phyloP scores from a whole-genome alignment of 108 stramenopile genomes.

The Stephanodiscus minutulus region DNA sequence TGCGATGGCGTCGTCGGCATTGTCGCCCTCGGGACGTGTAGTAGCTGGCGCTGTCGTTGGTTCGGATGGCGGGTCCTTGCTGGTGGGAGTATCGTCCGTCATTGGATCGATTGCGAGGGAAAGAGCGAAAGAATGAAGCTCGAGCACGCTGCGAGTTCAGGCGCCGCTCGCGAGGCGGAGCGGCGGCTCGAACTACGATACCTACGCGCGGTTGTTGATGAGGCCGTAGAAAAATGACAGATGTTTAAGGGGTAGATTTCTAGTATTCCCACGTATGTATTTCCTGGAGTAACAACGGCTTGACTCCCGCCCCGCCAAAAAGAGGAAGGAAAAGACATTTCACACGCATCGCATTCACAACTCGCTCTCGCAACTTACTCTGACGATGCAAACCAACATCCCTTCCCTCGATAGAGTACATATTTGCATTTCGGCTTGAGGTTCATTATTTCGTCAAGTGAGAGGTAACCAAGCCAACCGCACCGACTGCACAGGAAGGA shows the following conservation, averaged over 20 bases:
- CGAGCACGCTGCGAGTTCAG: background rate
- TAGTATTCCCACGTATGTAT: too few species aligned
- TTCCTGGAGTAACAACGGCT: too few species aligned
- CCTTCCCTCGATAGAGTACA: background rate
- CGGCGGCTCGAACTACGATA: too few species aligned
- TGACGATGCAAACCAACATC: background rate
- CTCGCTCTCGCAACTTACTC: too few species aligned
- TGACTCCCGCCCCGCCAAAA: background rate
- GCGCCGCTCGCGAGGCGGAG: too few species aligned
- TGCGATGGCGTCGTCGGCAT: background rate
- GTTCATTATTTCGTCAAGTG: too few species aligned
- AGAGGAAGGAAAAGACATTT: too few species aligned
- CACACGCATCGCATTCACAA: too few species aligned
- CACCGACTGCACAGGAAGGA: conserved; percentile 1
- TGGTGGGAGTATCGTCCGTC: conserved; percentile 12
- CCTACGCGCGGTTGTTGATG: too few species aligned
- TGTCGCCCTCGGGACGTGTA: background rate
- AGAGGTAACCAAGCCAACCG: background rate
- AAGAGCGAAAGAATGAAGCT: background rate
- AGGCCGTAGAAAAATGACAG: too few species aligned
- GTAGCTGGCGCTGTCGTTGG: background rate
- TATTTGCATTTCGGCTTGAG: too few species aligned
- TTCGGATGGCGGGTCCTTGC: conserved; percentile 13
- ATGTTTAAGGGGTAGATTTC: too few species aligned
- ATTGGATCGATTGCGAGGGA: background rate